Conservation (phyloP, 495 filamentous ascomycete genomes). For the Aspergillus biplanus region DNA sequence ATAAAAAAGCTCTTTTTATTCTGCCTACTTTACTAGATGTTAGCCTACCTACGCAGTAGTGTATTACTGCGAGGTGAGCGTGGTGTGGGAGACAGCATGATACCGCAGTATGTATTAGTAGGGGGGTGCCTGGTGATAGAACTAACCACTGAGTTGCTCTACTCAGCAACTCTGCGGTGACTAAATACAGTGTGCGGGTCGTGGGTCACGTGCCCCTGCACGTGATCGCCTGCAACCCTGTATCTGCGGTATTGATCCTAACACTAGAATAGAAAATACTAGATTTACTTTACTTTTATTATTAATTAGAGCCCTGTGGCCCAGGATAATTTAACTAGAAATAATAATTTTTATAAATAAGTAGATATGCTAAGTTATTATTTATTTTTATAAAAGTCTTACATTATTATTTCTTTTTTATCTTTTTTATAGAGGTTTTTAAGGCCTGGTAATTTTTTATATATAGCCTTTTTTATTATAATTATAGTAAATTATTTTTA, state of each 20-base stretch:
- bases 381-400: not conserved
- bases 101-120: not conserved
- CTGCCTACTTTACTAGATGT: not conserved
- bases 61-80: not conserved
- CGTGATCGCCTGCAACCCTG: not conserved
- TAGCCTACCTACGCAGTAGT: not conserved
- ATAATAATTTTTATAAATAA: not conserved
- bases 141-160: constrained; percentile 1
- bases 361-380: not conserved
- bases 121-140: not conserved
- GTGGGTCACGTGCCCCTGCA: not conserved
- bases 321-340: not conserved
- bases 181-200: not conserved
- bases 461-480: not conserved
- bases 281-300: not conserved
- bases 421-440: not conserved
- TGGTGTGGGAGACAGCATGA: not conserved
- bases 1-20: not conserved
- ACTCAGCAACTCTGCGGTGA: not conserved
- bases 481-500: not conserved
- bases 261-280: not conserved
- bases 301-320: not conserved
- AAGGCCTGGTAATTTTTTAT: not conserved
- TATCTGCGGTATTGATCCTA: too few species aligned
- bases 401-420: not conserved